Percentiles rank a stretch among this genome's conserved stretches.
Evolutionary conservation across 2,329 filamentous ascomycete genomes (phyloP).

Genomic region (Stachybotrys chlorohalonatus): DNA sequence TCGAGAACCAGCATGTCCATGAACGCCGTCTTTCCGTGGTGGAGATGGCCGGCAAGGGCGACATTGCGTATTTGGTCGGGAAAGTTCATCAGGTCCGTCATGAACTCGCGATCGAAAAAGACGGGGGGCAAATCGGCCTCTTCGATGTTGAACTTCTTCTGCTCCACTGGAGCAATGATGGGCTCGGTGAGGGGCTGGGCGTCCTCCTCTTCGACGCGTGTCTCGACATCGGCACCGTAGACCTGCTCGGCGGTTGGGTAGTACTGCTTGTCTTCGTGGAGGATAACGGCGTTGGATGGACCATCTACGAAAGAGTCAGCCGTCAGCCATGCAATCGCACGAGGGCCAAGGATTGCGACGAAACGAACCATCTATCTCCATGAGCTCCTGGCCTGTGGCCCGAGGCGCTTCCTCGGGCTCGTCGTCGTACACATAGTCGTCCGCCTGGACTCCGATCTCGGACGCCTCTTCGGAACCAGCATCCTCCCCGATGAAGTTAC

Average conservation of each 20-base stretch:
- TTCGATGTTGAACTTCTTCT: slow-evolving; percentile 94
- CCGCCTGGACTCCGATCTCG: slow-evolving; percentile 62
- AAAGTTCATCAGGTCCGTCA: slow-evolving; percentile 93
- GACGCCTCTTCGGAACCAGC: slow-evolving; percentile 78
- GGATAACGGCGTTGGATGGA: slow-evolving; percentile 90
- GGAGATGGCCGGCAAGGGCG: slow-evolving; percentile 82
- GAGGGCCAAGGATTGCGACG: not conserved
- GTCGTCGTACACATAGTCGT: slow-evolving; percentile 76
- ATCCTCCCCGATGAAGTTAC: slow-evolving; percentile 95
- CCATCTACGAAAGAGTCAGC: slow-evolving; percentile 43
- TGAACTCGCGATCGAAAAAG: slow-evolving; percentile 79
- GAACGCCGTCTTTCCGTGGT: slow-evolving; percentile 96
- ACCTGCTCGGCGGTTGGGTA: slow-evolving; percentile 97
- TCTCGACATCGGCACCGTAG: slow-evolving; percentile 91
- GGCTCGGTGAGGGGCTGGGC: slow-evolving; percentile 85
- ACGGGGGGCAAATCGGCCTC: slow-evolving; percentile 86
- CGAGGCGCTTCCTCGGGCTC: slow-evolving; percentile 57
- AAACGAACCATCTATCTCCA: slow-evolving; percentile 75
- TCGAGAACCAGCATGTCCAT: slow-evolving; percentile 98
- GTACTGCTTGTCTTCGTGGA: slow-evolving; percentile 99
- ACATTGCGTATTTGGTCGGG: slow-evolving; percentile 92
- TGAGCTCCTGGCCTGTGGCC: slow-evolving; percentile 68
- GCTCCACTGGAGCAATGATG: slow-evolving; percentile 84
- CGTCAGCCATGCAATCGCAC: not conserved
- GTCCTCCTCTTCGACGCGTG: slow-evolving; percentile 93